phyloP scores from a whole-genome alignment of 2,329 filamentous ascomycete species.

The Huntiella moniliformis region DNA sequence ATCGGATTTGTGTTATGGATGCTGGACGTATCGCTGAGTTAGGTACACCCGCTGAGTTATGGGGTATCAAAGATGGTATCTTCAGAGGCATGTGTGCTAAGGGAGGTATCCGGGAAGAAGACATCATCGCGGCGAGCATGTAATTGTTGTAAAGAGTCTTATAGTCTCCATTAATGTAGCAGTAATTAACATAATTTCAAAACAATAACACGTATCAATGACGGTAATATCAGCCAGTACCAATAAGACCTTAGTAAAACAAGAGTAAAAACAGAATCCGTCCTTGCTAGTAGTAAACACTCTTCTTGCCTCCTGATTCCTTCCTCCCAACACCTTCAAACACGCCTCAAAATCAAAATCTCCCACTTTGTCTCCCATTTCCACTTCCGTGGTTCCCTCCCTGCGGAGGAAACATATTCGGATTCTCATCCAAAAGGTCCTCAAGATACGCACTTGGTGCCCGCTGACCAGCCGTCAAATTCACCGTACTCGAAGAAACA shows the following conservation, averaged over 20 bases:
- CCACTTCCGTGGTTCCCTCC: conserved; percentile 2
- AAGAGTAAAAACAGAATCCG: no score
- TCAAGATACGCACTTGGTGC: conserved; percentile 82
- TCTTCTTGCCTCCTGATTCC: no score
- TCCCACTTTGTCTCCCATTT: conserved; percentile 1
- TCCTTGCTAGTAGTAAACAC: no score
- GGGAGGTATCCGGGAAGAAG: conserved; percentile 50
- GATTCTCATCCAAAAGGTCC: conserved; percentile 67
- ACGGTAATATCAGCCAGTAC: no score
- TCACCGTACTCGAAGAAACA: conserved; percentile 46
- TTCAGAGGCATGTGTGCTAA: conserved; percentile 82
- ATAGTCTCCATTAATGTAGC: neutral
- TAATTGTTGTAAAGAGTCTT: conserved; percentile 14
- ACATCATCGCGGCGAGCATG: conserved; percentile 28
- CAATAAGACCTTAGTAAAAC: no score
- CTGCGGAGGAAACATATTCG: conserved; percentile 26
- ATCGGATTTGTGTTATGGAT: conserved; percentile 95
- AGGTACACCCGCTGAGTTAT: conserved; percentile 56
- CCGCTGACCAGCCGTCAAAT: conserved; percentile 36
- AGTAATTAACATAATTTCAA: no score
- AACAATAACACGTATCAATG: no score
- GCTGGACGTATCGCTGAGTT: conserved; percentile 72
- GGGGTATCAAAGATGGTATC: conserved; percentile 49
- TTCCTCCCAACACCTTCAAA: no score
- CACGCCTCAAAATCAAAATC: neutral